phyloP scores from a whole-genome alignment of 2,329 filamentous ascomycete genomes.

The Fusarium penzigii region DNA sequence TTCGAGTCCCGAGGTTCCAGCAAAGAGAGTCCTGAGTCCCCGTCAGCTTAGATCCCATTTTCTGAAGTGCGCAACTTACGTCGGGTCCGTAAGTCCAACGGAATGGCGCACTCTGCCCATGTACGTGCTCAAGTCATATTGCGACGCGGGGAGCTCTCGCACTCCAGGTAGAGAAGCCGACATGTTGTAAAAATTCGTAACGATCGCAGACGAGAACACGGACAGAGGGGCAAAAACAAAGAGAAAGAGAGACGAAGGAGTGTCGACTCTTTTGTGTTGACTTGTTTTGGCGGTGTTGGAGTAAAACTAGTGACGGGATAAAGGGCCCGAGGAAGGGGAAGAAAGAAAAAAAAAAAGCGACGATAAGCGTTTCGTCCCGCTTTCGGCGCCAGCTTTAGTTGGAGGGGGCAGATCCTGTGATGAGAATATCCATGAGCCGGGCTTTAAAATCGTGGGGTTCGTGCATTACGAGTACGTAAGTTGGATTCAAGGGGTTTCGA shows the following conservation, averaged over 20 bases:
- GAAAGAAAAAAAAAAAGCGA: slow-evolving; percentile 24
- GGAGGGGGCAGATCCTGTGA: slow-evolving; percentile 2
- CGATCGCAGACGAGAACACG: background rate
- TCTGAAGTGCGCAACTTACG: slow-evolving; percentile 60
- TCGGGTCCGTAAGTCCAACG: slow-evolving; percentile 88
- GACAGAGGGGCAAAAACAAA: background rate
- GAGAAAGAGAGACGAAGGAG: background rate
- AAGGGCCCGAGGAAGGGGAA: slow-evolving; percentile 17
- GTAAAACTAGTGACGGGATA: slow-evolving; percentile 18
- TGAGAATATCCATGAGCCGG: slow-evolving; percentile 9
- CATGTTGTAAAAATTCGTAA: slow-evolving; percentile 43
- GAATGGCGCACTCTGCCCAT: slow-evolving; percentile 93
- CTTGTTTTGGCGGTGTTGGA: slow-evolving; percentile 10
- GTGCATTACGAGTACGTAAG: background rate
- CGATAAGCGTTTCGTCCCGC: slow-evolving; percentile 33
- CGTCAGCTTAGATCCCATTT: slow-evolving; percentile 8
- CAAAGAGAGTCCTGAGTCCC: slow-evolving; percentile 74
- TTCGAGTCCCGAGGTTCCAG: slow-evolving; percentile 76
- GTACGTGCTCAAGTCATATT: slow-evolving; percentile 91
- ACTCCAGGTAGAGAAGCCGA: slow-evolving; percentile 65
- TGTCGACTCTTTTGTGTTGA: slow-evolving; percentile 1
- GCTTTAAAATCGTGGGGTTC: slow-evolving; percentile 20
- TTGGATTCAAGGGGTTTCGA: no score
- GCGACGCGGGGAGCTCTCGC: slow-evolving; percentile 86
- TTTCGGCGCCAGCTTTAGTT: slow-evolving; percentile 29